phyloP scores from a whole-genome alignment of 495 filamentous ascomycete genomes.

The Cenococcum geophilum region DNA sequence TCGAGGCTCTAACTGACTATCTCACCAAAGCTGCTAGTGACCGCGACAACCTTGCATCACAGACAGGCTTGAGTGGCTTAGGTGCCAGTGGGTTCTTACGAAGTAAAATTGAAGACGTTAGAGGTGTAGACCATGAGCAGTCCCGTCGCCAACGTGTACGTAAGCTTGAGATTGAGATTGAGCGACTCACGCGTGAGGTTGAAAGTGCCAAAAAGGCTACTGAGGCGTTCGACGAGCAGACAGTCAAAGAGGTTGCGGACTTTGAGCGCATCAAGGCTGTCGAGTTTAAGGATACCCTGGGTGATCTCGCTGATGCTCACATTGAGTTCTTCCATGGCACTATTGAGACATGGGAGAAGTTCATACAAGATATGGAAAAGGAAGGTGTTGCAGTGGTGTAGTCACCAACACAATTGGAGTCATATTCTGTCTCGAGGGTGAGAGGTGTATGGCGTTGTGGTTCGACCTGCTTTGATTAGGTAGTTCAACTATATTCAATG shows the following conservation, averaged over 20 bases:
- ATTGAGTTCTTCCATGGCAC: slow-evolving; percentile 78
- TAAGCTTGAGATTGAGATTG: slow-evolving; percentile 85
- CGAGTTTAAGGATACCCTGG: slow-evolving; percentile 85
- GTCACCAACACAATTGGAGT: neutral
- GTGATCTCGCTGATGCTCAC: slow-evolving; percentile 74
- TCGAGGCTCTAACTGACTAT: slow-evolving; percentile 92
- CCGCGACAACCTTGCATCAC: slow-evolving; percentile 73
- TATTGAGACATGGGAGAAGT: slow-evolving; percentile 81
- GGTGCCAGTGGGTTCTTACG: slow-evolving; percentile 83
- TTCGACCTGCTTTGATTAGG: too few species aligned
- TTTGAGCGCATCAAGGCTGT: slow-evolving; percentile 94
- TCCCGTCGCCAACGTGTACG: slow-evolving; percentile 75
- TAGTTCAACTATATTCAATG: neutral
- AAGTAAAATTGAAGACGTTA: slow-evolving; percentile 91
- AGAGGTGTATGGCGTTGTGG: too few species aligned
- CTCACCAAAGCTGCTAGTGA: slow-evolving; percentile 85
- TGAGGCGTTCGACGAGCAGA: slow-evolving; percentile 90
- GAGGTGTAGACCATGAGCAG: slow-evolving; percentile 94
- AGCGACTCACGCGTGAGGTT: slow-evolving; percentile 79
- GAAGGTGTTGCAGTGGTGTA: slow-evolving; percentile 10
- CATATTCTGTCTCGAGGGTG: too few species aligned
- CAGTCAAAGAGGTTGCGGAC: slow-evolving; percentile 82
- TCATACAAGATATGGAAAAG: slow-evolving; percentile 80
- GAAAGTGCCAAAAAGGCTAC: slow-evolving; percentile 75
- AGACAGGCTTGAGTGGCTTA: slow-evolving; percentile 48